These are phyloP conservation scores for Cercophora samala DNA, from an alignment of 495 filamentous ascomycete species.

Conservation along the genomic window DNA sequence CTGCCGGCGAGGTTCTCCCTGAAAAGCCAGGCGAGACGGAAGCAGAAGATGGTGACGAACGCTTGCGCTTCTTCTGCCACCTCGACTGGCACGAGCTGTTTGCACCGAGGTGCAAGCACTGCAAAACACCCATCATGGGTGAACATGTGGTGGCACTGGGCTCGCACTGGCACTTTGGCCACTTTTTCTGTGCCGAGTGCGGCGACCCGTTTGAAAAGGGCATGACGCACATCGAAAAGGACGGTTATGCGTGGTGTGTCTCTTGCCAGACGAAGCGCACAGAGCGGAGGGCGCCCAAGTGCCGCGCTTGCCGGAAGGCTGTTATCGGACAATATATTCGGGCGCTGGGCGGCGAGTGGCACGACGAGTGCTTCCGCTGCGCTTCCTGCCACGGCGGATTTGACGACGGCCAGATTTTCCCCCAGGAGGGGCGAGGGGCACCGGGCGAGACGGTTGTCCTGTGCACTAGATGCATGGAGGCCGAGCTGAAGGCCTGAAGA, in stretches of 20 bases:
- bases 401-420: constrained; percentile 56
- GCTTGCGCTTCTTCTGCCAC: constrained; percentile 89
- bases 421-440: constrained; percentile 39
- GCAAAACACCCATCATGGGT: constrained; percentile 96
- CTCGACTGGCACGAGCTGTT: constrained; percentile 96
- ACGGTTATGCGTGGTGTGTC: constrained; percentile 98
- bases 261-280: constrained; percentile 88
- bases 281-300: constrained; percentile 67
- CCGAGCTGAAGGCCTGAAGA: constrained; percentile 45
- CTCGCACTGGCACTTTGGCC: constrained; percentile 91
- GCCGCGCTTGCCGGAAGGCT: constrained; percentile 75
- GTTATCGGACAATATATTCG: constrained; percentile 83
- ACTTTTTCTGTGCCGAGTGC: constrained; percentile 99
- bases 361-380: constrained; percentile 86
- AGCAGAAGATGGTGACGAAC: constrained; percentile 63
- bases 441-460: constrained; percentile 43
- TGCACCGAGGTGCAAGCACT: constrained; percentile 90
- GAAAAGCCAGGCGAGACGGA: constrained; percentile 56
- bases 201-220: constrained; percentile 85
- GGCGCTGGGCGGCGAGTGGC: constrained; percentile 91
- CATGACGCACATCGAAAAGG: constrained; percentile 93
- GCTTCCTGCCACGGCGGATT: constrained; percentile 50
- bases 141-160: constrained; percentile 92
- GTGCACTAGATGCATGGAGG: constrained; percentile 49
- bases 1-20: constrained; percentile 56